phyloP scores from a whole-genome alignment of 1,284 basidiomycete genomes.

The Marasmius oreades region DNA sequence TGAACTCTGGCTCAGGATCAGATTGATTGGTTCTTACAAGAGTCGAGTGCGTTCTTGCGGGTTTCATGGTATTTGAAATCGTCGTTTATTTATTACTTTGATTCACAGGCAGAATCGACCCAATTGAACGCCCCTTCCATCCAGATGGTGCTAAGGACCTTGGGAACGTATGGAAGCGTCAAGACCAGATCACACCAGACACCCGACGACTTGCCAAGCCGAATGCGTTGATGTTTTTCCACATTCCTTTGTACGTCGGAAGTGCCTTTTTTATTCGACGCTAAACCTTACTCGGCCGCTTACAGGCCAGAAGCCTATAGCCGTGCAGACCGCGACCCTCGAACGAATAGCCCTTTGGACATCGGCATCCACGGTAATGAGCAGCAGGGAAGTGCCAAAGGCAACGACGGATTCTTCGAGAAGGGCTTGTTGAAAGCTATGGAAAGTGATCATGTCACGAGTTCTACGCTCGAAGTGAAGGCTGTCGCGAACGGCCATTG shows the following conservation, averaged over 20 bases:
- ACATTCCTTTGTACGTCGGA: conserved; percentile 80
- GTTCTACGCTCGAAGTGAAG: conserved; percentile 67
- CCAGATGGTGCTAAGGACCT: conserved; percentile 74
- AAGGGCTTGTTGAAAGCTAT: conserved; percentile 69
- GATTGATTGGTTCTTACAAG: conserved; percentile 84
- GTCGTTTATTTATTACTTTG: conserved; percentile 11
- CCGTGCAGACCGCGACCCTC: conserved; percentile 54
- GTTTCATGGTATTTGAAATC: not conserved
- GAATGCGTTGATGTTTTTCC: conserved; percentile 93
- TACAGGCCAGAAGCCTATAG: conserved; percentile 59
- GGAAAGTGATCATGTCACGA: conserved; percentile 53
- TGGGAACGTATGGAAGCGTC: conserved; percentile 57
- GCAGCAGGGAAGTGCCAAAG: conserved; percentile 58
- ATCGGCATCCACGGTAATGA: conserved; percentile 65
- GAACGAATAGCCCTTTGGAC: conserved; percentile 58
- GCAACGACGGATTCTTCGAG: conserved; percentile 78
- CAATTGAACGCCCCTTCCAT: conserved; percentile 77
- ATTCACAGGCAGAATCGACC: conserved; percentile 47
- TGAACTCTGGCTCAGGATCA: conserved; percentile 48
- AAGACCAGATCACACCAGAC: conserved; percentile 52
- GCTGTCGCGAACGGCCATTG: conserved; percentile 86
- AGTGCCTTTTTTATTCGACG: conserved; percentile 12
- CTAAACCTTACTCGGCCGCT: conserved; percentile 5
- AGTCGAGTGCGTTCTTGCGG: conserved; percentile 47
- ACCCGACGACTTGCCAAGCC: conserved; percentile 74